Base-by-base conservation (phyloP, 2,329 filamentous ascomycete species). In the Thelonectria rubi region DNA sequence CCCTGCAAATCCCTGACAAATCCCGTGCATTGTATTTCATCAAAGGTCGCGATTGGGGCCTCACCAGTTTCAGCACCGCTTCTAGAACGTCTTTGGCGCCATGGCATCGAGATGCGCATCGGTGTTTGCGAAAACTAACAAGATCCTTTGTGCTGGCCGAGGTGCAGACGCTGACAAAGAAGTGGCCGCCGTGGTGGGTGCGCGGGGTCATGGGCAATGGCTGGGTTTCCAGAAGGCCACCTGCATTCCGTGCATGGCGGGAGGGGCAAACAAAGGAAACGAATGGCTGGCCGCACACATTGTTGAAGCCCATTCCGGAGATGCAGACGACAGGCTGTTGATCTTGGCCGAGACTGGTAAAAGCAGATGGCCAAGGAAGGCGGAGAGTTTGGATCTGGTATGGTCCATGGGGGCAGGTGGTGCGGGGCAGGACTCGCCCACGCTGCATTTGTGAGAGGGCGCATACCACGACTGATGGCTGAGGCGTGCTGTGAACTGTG, bases 21-120 rank as follows among this genome's bases (percentile, higher is more conserved):
- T 24, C 56, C 57, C 18, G 24, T 55, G 24, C n/a, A 26, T 40
- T 45, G 40, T 47, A 15, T 30, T 37, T 15, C 7, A 37, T 37
- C 34, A 15, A 37, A 37, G 34, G 34, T 37, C 3, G 32, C 32
- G 3, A 40, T 34, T 42, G 43, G 51, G 49, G 46, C 66, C 49
- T 60, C 60, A 52, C 62, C 63, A 55, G 49, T 64, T 69, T 69
- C 49, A 62, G 63, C 51, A 56, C 43, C 57, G 53, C 47, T 64
- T 59, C 53, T 60, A 57, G 54, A 70, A 58, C 42, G 12, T 46
- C 40, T 51, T 21, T 46, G 52, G 52, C 45, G 50, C 37, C 34
- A 4, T 46, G 40, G 12, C 17, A 40, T 58, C 46, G 42, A 30
- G 55, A 45, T 51, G 48, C 49, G 56, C 58, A 59, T 66, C 67